Evolutionary conservation across 345 rosid species (phyloP), one percentile per base, ranked within the genome.

Genomic region (Limnanthes douglasii): DNA sequence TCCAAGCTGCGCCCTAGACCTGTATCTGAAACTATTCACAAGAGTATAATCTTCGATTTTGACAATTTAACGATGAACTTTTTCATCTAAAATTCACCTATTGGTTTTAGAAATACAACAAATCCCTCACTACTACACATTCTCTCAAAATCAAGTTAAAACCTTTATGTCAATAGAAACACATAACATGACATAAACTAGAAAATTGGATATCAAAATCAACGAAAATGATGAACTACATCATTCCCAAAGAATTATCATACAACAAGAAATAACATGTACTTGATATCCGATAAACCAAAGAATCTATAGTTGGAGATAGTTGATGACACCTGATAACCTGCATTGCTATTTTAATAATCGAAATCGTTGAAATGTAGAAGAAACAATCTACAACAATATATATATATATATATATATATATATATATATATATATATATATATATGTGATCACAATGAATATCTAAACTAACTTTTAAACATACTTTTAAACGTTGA

Each of bases 311-410:
- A n/a, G 33, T 19, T 5, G 44, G 38, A 37, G 62, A 56, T 28
- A 49, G 50, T 45, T 48, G 51, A 86, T 68, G 31, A 56, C 59
- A 31, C 70, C 57, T 1, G 93, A 82, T 50, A 86, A 46, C 48
- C 88, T 54, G 63, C 88, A 82, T 15, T 66, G 57, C 60, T 65
- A 61, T 37, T 70, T 66, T n/a, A 75, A 44, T 34, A 61, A 59
- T 8, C 88, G 73, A 53, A 93, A 86, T 65, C 97, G 55, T 57
- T 69, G 88, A 46, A 75, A 63, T 21, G 93, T 77, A 6, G 60
- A 44, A 6, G 75, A 78, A 52, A 82, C 65, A 34, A 75, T 52
- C 97, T 82, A 65, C 63, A 50, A 53, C 27, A 26, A 25, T n/a
- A n/a, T n/a, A 0, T 8, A 11, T 27, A 25, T 21, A 10, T 13